Base-by-base conservation (phyloP, 139 green algal genomes). In the Tetradesmus obliquus region DNA sequence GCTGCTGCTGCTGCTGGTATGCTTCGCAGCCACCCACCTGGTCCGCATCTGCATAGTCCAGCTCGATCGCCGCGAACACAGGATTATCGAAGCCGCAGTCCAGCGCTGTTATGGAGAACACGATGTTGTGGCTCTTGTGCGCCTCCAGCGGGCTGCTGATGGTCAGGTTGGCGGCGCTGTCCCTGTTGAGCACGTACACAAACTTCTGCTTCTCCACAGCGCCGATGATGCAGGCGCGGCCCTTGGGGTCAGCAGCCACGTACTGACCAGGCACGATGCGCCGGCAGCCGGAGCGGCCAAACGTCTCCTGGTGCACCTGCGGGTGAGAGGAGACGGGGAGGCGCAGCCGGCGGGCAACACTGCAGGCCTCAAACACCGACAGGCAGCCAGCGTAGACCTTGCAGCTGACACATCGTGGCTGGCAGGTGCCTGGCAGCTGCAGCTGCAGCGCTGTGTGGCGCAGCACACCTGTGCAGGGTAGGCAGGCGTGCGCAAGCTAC, bases 51-150 rank as follows among this genome's bases (percentile, higher is more conserved):
- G 94, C 92, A 91, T 99, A 99, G 94, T 99, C 97, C 88, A 99
- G 96, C 95, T 99, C 98, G 55, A 99, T 99, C 72, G 98, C 98
- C 1, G 98, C 98, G 95, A 99, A 99, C 10, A 99, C 93, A 32
- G 98, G 98, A 95, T 99, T 99, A 92, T 99, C 98, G 93, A 99
- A 99, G 8, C 98, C 98, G 86, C 95, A 97, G 95, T 99, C 98
- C 89, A 99, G 87, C 22, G 95, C 98, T 54, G 93, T 93, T 2
- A 99, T 88, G 53, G 90, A 94, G 92, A 98, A 99, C 0, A 95
- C 93, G 51, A 99, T 94, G 95, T 97, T 96, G 90, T 98, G 94
- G 24, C 94, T 97, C 92, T 99, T 99, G 96, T 99, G 98, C 1
- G 98, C 98, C 93, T 99, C 98, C 45, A 99, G 96, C 0, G 98